Base-by-base conservation (phyloP, 1,139 yeast genomes). In the Lizanozyma gosingica region DNA sequence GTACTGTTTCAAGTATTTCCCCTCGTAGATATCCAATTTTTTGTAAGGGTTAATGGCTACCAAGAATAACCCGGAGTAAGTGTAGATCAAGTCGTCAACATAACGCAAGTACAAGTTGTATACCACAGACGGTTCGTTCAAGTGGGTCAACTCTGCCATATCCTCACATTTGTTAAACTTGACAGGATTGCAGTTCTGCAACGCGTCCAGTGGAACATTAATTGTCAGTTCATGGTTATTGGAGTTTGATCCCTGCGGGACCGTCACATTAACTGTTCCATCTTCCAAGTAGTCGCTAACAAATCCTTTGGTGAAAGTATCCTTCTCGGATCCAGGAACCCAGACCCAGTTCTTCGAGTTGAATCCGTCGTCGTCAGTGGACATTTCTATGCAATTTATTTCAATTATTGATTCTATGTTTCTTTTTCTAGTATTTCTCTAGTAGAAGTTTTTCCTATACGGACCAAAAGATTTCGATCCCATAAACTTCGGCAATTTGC, bases 31-130 rank as follows among this genome's bases (percentile, higher is more conserved):
- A n/a, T 83, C 78, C 18, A 92, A 65, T 38, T 72, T 60, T 52
- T 79, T 78, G 64, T 94, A 94, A 0, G 99, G 99, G 54, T 94
- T 94, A 43, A 94, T 81, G 1, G 98, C 97, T 17, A 94, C 99
- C 50, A 94, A 71, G 54, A 94, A 94, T 8, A 94, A 73, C 4
- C 99, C 99, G 3, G 80, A 73, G 49, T 74, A 74, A 2, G 81
- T 76, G 58, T 90, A 90, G 44, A 94, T 90, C 55, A 77, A 59
- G 56, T 87, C 94, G 46, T 81, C 82, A 47, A 68, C 63, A 60
- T 90, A 94, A 49, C 99, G 72, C 44, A 82, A 66, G 50, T 79
- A 77, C 46, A 92, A 60, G 57, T 92, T 94, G 61, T 87, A 75
- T 11, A 92, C 77, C 27, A 92, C 97, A 0, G 95, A 84, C 0